Evolutionary conservation across 345 rosid species (phyloP), one percentile per base, ranked within the genome.

Genomic region (Boechera stricta): DNA sequence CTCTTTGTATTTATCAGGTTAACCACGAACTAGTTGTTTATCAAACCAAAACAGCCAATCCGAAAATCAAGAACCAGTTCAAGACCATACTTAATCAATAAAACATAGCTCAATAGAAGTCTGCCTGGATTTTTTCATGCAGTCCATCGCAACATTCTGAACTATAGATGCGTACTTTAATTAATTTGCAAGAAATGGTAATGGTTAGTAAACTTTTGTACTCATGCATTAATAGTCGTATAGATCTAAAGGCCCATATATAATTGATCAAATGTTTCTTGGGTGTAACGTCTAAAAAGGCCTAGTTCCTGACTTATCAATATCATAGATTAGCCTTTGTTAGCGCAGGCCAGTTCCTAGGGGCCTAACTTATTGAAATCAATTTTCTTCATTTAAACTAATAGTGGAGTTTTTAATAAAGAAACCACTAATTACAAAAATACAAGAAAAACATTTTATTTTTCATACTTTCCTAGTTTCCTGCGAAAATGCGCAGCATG

Each of bases 401-500:
- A 10, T 31, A 45, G 9, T 64, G 28, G 15, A 5, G 2, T 63
- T 5, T 10, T 9, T 1, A 4, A 6, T 0, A 57, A 57, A 5
- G 24, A 59, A 9, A 35, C 15, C 7, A 35, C 28, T 59, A 59
- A 59, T 35, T 35, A 4, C 1, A 36, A 38, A 13, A 64, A 7
- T 7, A 8, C 1, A 26, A 64, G 5, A 48, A 65, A 8, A 26
- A 47, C 5, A 31, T 31, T 31, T 29, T 2, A 9, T 9, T 1
- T 31, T 28, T 61, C 10, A 15, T 3, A 66, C 5, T 12, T 12
- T 38, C 7, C 0, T 21, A 0, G 2, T 9, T 9, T 8, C 7
- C 0, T 53, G 18, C 28, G 59, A 13, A 68, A 41, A 69, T 76
- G 79, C 64, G 38, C 26, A 18, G 56, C 79, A 76, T 76, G 74